These are phyloP conservation scores for Syncephalastrum monosporum DNA, from an alignment of 371 early-diverging fungal genomes.

Conservation along the genomic window DNA sequence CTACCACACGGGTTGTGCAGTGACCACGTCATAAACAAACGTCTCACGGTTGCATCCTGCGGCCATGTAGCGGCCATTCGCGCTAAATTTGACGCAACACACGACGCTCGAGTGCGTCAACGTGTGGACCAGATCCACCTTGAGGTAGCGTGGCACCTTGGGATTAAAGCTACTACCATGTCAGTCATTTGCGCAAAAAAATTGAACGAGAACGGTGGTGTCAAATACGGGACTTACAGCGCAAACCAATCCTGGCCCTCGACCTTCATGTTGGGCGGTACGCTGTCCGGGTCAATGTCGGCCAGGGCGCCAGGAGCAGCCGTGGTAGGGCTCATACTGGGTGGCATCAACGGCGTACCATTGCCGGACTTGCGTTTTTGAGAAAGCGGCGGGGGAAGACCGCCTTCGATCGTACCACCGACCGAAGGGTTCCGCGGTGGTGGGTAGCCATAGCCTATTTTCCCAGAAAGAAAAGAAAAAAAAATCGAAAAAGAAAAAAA, in stretches of 20 bases:
- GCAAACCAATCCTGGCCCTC: constrained; percentile 93
- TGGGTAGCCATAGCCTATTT: neutral
- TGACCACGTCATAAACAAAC: constrained; percentile 83
- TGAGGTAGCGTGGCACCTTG: constrained; percentile 66
- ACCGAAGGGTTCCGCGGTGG: constrained; percentile 1
- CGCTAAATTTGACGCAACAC: constrained; percentile 95
- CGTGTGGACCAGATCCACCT: constrained; percentile 83
- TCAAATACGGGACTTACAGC: constrained; percentile 54
- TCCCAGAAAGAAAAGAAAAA: neutral
- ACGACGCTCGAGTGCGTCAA: constrained; percentile 91
- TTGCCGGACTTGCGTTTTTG: constrained; percentile 85
- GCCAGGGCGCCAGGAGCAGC: constrained; percentile 53
- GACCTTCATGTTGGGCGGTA: constrained; percentile 79
- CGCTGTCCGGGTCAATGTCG: constrained; percentile 82
- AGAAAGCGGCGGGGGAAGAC: no score
- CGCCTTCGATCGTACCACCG: no score
- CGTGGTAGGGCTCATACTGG: constrained; percentile 6
- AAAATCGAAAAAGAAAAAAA: neutral
- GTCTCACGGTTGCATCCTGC: constrained; percentile 94
- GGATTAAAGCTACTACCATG: constrained; percentile 62
- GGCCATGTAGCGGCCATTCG: constrained; percentile 89
- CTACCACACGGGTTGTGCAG: constrained; percentile 72
- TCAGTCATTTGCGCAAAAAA: neutral
- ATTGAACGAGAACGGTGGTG: neutral
- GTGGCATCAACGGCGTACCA: constrained; percentile 9